Conservation (phyloP, 495 filamentous ascomycete species). For the Podospora conica region DNA sequence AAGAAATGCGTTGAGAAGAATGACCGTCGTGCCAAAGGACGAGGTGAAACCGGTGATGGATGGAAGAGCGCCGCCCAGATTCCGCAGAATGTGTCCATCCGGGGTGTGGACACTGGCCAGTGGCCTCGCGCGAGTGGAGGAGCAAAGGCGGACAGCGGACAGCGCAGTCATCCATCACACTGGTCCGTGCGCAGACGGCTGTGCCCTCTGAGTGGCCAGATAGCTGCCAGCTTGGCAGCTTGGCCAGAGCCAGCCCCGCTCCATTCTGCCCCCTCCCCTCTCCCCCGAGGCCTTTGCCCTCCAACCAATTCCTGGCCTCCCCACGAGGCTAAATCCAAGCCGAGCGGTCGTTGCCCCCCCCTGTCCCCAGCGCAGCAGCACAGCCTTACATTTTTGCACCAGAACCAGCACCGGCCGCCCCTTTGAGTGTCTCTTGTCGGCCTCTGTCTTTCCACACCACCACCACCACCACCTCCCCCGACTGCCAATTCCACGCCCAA, state of each 20-base stretch:
- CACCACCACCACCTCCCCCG: background rate
- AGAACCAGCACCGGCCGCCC: conserved; percentile 7
- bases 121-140: background rate
- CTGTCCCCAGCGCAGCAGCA: conserved; percentile 21
- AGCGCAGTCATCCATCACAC: conserved; percentile 8
- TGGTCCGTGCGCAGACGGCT: conserved; percentile 19
- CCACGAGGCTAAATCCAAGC: conserved; percentile 35
- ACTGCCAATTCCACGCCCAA: conserved; percentile 6
- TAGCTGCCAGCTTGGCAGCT: background rate
- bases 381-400: conserved; percentile 33
- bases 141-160: conserved; percentile 2
- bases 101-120: background rate
- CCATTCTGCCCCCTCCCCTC: conserved; percentile 7
- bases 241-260: conserved; percentile 17
- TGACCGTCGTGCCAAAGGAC: background rate
- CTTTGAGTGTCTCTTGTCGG: conserved; percentile 16
- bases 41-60: conserved; percentile 4
- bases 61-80: background rate
- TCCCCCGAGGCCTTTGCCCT: background rate
- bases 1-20: too few relatives aligned
- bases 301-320: conserved; percentile 14
- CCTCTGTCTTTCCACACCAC: background rate
- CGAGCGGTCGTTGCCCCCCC: conserved; percentile 18
- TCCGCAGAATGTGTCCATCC: background rate
- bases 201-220: background rate